These are phyloP conservation scores for Phytophthora tentaculata DNA, from an alignment of 352 stramenopile genomes.

Conservation along the genomic window DNA sequence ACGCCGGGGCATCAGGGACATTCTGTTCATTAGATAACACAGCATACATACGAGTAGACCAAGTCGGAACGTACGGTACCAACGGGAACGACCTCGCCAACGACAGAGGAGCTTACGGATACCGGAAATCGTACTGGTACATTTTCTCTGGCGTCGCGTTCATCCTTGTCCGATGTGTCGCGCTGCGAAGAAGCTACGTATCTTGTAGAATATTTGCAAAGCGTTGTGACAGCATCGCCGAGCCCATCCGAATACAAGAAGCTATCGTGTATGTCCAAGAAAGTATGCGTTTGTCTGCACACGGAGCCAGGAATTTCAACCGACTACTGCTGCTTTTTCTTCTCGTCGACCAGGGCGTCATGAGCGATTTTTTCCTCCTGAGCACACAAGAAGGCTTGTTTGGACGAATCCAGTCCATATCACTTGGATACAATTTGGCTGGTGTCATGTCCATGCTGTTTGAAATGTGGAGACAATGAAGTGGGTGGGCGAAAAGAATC, in stretches of 20 bases:
- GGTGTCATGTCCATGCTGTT: constrained; percentile 37
- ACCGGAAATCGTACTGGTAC: constrained; percentile 39
- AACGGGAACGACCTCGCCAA: constrained; percentile 22
- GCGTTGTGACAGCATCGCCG: constrained; percentile 15
- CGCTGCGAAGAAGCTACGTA: constrained; percentile 27
- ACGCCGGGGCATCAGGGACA: constrained; percentile 22
- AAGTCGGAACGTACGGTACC: constrained; percentile 25
- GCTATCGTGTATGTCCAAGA: constrained; percentile 27
- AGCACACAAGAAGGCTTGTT: constrained; percentile 32
- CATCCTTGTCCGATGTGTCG: constrained; percentile 20
- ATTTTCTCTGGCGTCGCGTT: constrained; percentile 14
- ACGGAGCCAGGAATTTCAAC: constrained; percentile 29
- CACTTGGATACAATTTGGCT: constrained; percentile 38
- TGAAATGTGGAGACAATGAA: constrained; percentile 38
- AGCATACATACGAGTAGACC: constrained; percentile 16
- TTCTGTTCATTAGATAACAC: constrained; percentile 23
- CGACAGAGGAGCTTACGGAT: constrained; percentile 14
- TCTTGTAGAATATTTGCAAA: constrained; percentile 16
- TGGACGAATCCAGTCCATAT: constrained; percentile 35
- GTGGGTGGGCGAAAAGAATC: constrained; percentile 22
- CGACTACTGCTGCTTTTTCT: constrained; percentile 24
- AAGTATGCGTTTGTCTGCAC: constrained; percentile 21
- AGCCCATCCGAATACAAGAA: constrained; percentile 25
- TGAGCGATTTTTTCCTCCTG: constrained; percentile 37
- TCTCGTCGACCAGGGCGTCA: constrained; percentile 30